These are phyloP conservation scores for Seiridium unicorne DNA, from an alignment of 2,329 filamentous ascomycete species.

Conservation along the genomic window DNA sequence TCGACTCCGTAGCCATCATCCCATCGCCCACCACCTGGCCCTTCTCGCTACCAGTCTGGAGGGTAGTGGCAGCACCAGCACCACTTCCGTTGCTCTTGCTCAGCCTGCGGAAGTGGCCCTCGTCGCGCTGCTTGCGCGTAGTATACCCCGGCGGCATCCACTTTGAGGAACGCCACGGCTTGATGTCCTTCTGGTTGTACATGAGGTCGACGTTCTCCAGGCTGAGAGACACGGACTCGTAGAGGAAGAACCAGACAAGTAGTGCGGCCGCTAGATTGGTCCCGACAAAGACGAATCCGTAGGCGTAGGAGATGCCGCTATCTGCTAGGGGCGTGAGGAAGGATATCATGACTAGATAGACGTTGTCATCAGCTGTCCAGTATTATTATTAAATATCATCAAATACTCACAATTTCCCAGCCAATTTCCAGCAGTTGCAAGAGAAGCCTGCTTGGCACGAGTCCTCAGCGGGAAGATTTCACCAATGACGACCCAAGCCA, in stretches of 20 bases:
- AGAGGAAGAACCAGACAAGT: slow-evolving; percentile 68
- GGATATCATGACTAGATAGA: slow-evolving; percentile 52
- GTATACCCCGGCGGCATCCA: slow-evolving; percentile 49
- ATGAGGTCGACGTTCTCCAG: slow-evolving; percentile 73
- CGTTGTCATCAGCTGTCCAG: neutral
- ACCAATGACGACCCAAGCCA: slow-evolving; percentile 66
- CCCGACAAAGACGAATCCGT: slow-evolving; percentile 65
- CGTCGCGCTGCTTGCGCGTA: slow-evolving; percentile 30
- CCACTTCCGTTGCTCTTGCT: neutral
- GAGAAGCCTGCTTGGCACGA: slow-evolving; percentile 51
- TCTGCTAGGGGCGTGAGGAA: slow-evolving; percentile 70
- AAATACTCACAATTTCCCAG: slow-evolving; percentile 49
- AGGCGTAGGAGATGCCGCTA: slow-evolving; percentile 58
- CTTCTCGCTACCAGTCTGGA: neutral
- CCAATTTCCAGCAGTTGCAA: slow-evolving; percentile 56
- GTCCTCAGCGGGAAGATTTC: slow-evolving; percentile 63
- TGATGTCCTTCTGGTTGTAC: slow-evolving; percentile 60
- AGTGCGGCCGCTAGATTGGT: slow-evolving; percentile 58
- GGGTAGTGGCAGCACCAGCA: neutral
- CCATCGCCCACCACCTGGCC: neutral
- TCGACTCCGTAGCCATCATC: neutral
- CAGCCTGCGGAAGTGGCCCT: neutral
- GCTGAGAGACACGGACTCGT: slow-evolving; percentile 61
- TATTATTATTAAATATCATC: neutral
- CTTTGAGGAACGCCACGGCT: slow-evolving; percentile 57